Base-by-base conservation (phyloP, 1,284 basidiomycete species). In the Cryptococcus neoformans region DNA sequence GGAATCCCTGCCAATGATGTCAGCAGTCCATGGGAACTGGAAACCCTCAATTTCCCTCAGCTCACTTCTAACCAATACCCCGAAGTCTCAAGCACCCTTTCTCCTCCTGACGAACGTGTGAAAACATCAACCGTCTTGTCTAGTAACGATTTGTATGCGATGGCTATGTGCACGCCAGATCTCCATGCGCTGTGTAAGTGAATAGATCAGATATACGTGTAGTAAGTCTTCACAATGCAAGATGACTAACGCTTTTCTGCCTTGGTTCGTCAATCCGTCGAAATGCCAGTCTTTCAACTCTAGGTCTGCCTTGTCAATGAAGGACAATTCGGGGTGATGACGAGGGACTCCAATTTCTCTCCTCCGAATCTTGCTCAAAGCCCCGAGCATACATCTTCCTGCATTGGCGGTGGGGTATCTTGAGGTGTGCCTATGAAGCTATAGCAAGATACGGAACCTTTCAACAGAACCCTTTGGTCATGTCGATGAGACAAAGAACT, bases 361-460 rank as follows among this genome's bases (percentile, higher is more conserved):
- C 82, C n/a, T 71, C 51, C 5, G 59, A 16, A 80, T 51, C 63
- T 78, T 78, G 10, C 49, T 54, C 8, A 79, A 62, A 0, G 86
- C 82, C 0, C 70, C 56, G 38, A 76, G 56, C n/a, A 90, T 86
- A 2, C 65, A 63, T 10, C 67, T 66, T 0, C 80, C 73, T 0
- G 85, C 81, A 6, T 78, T 78, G 0, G 73, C 65, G 0, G 90
- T 91, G 0, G 91, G 92, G 63, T 83, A 92, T 37, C 92, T 82
- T 1, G 88, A 85, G 0, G 89, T 89, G 66, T 94, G 92, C 9
- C 91, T 81, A 76, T 93, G 87, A n/a, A 94, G 76, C 90, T 92
- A 59, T n/a, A 6, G 28, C 14, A 12, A 28, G 49, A 17, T 44
- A 14, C 41, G 41, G n/a, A 54, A n/a, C 12, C 17, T 7, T 51